Evolutionary conservation across 495 filamentous ascomycete species (phyloP).

Genomic region (Podospora didyma): DNA sequence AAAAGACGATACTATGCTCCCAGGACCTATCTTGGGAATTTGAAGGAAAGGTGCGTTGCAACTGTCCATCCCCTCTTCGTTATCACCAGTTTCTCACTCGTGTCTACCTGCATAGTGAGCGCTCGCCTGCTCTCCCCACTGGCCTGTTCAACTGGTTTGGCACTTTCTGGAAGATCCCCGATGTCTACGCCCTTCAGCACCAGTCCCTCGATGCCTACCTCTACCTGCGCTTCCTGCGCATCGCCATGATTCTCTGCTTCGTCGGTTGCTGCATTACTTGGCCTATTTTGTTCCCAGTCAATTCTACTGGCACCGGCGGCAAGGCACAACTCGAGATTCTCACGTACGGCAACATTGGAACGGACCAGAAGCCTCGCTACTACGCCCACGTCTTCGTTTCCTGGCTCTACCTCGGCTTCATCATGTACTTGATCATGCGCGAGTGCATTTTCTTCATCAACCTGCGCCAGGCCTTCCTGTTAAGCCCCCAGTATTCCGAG

Average conservation of each 20-base stretch:
- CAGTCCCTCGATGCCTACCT: constrained; percentile 88
- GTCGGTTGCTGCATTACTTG: constrained; percentile 78
- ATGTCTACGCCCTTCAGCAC: constrained; percentile 81
- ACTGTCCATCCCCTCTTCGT: not conserved
- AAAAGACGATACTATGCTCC: constrained; percentile 81
- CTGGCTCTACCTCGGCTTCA: constrained; percentile 78
- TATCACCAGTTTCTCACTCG: not conserved
- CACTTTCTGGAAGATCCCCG: constrained; percentile 72
- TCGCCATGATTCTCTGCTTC: constrained; percentile 66
- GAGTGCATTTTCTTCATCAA: constrained; percentile 96
- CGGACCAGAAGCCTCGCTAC: constrained; percentile 48
- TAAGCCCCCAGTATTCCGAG: constrained; percentile 81
- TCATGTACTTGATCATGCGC: constrained; percentile 85
- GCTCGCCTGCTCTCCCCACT: constrained; percentile 61
- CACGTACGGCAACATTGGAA: constrained; percentile 67
- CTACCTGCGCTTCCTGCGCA: constrained; percentile 78
- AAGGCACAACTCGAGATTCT: constrained; percentile 73
- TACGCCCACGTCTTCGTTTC: constrained; percentile 73
- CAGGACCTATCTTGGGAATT: constrained; percentile 75
- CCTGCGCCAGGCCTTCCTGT: constrained; percentile 87
- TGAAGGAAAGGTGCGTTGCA: constrained; percentile 60
- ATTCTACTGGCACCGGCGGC: constrained; percentile 69
- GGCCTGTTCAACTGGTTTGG: constrained; percentile 73
- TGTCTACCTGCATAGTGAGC: constrained; percentile 47
- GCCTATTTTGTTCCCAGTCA: constrained; percentile 82